A percentile compares a stretch with the other conserved stretches of the same genome.
Evolutionary conservation across 805 yeast genomes (phyloP).

Genomic region (Wickerhamomyces pijperi): DNA sequence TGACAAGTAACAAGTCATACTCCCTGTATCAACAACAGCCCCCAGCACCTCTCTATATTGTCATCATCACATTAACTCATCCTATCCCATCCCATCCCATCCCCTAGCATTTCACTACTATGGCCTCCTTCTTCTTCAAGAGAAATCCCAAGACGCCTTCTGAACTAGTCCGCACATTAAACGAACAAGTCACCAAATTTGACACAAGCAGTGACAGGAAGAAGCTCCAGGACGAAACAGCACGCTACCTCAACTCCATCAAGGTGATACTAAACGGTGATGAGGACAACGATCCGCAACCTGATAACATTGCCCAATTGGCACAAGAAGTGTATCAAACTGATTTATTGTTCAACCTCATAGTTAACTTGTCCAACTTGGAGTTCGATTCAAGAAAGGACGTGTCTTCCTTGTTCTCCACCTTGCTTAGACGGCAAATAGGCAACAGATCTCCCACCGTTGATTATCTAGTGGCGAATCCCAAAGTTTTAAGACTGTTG

Average conservation of each 20-base stretch:
- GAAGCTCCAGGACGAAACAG: constrained; percentile 62
- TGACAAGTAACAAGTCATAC: too few species aligned
- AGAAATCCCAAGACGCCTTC: constrained; percentile 84
- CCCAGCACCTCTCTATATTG: too few species aligned
- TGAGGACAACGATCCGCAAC: constrained; percentile 46
- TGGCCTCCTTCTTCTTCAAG: constrained; percentile 63
- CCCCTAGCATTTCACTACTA: constrained; percentile 34
- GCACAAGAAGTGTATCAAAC: constrained; percentile 71
- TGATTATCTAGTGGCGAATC: constrained; percentile 62
- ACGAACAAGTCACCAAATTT: constrained; percentile 60
- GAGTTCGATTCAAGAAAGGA: constrained; percentile 90
- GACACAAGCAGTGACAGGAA: constrained; percentile 22
- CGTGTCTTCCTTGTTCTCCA: constrained; percentile 59
- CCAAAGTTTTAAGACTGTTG: constrained; percentile 51
- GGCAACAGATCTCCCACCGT: constrained; percentile 78
- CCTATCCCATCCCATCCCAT: too few species aligned
- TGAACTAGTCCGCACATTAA: constrained; percentile 66
- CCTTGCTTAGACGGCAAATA: constrained; percentile 66
- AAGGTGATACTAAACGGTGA: constrained; percentile 62
- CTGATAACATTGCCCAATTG: constrained; percentile 43
- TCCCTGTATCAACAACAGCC: too few species aligned
- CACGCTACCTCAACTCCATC: constrained; percentile 52
- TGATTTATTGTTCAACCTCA: constrained; percentile 55
- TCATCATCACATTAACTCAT: too few species aligned
- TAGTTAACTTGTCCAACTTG: constrained; percentile 47